phyloP scores from a whole-genome alignment of 192 early-diverging fungal species.

The Pilobolus umbonatus region DNA sequence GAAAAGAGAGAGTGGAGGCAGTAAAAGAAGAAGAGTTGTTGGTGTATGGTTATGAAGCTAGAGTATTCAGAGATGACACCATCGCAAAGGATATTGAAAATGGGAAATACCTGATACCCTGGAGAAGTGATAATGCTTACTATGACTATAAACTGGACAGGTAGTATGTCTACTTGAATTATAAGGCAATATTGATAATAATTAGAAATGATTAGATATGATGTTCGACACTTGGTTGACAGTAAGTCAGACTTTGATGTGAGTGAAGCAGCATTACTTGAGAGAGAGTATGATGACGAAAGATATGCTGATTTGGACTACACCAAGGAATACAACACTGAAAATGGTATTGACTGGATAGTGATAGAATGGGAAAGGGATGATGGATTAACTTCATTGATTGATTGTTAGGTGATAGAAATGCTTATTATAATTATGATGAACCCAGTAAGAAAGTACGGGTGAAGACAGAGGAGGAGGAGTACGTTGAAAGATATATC shows the following conservation, averaged over 20 bases:
- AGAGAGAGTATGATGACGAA: constrained; percentile 39
- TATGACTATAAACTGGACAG: constrained; percentile 38
- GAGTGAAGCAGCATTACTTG: constrained; percentile 15
- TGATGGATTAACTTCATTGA: constrained; percentile 19
- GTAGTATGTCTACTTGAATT: constrained; percentile 18
- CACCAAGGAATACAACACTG: too few species aligned
- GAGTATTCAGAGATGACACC: constrained; percentile 39
- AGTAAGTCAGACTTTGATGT: constrained; percentile 17
- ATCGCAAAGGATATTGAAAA: constrained; percentile 33
- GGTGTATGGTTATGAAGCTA: constrained; percentile 48
- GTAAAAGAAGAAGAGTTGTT: constrained; percentile 35
- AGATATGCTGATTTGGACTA: constrained; percentile 58
- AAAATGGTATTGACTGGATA: constrained; percentile 52
- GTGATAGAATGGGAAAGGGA: constrained; percentile 29
- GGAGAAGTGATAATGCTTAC: constrained; percentile 29
- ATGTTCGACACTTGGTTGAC: constrained; percentile 57
- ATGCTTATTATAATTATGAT: background rate
- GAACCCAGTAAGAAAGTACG: constrained; percentile 19
- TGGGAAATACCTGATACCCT: constrained; percentile 38
- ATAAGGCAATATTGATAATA: background rate
- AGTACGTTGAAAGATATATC: constrained; percentile 16
- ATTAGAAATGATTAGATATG: constrained; percentile 43
- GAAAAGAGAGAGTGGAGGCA: constrained; percentile 3
- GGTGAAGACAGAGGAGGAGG: constrained; percentile 9
- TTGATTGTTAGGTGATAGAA: background rate